Evolutionary conservation across 2,329 filamentous ascomycete genomes (phyloP), one percentile per base, ranked within the genome.

Genomic region (Colletotrichum lini): DNA sequence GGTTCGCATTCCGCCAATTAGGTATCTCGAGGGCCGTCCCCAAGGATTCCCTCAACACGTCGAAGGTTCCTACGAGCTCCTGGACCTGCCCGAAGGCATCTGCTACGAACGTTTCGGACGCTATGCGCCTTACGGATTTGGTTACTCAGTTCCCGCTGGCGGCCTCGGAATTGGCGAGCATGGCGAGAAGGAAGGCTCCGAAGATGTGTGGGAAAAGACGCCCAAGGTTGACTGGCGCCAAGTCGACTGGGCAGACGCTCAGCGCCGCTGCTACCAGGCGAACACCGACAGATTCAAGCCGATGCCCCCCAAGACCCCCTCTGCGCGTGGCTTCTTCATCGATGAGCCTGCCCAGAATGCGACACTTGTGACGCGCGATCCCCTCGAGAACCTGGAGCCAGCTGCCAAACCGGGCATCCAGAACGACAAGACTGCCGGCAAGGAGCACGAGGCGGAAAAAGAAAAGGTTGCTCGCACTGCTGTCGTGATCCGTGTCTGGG

Each of bases 51-150:
- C 96, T 0, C 90, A 96, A 59, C 89, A 94, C 70, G 89, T 94
- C 2, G 89, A 96, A 77, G 96, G 96, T n/a, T 97, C 94, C 0
- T 95, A 98, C 77, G 90, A 95, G 12, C 81, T 96, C 50, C 82
- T 98, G 15, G 92, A 91, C 0, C 84, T 98, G 45, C 90, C 93
- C 21, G 90, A 97, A 74, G 92, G 97, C 77, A 89, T 98, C 57
- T 99, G 96, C 83, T 98, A 98, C 78, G 96, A 99, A 75, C 89
- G 96, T 2, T 97, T 94, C 79, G 96, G 96, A 3, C 89, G 95
- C 73, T 89, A 96, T 40, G 95, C 94, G 0, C 93, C 96, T 0
- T 99, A 99, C 76, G 96, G 96, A 0, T 90, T 94, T 72, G 96
- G 96, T 10, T 98, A 98, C 80, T 94, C 93, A 42, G 85, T 88